These are phyloP conservation scores for Penicillium sp. DNA, from an alignment of 2,329 filamentous ascomycete species.

Conservation along the genomic window DNA sequence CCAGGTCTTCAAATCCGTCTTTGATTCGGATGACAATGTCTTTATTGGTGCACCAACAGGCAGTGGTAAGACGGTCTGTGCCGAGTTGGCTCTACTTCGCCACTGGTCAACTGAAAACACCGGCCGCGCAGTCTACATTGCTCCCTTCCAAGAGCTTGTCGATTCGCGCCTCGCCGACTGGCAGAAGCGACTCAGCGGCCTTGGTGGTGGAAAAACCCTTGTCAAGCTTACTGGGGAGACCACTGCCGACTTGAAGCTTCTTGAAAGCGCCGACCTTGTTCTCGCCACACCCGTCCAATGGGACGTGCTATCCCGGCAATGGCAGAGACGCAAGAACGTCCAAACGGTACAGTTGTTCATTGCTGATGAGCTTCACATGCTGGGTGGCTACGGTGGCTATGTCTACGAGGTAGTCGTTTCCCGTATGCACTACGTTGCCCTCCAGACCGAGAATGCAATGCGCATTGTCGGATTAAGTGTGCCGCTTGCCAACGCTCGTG, in stretches of 20 bases:
- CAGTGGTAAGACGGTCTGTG: slow-evolving; percentile 95
- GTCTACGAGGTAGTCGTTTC: slow-evolving; percentile 97
- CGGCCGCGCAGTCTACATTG: slow-evolving; percentile 87
- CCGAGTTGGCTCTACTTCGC: slow-evolving; percentile 86
- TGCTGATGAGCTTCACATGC: slow-evolving; percentile 90
- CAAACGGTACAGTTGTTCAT: slow-evolving; percentile 89
- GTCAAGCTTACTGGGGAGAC: slow-evolving; percentile 94
- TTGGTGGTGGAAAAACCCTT: slow-evolving; percentile 83
- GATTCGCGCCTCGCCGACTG: slow-evolving; percentile 81
- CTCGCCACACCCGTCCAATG: slow-evolving; percentile 91
- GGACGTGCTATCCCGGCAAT: slow-evolving; percentile 93
- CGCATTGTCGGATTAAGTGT: slow-evolving; percentile 89
- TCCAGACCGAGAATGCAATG: slow-evolving; percentile 80
- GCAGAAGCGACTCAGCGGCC: slow-evolving; percentile 70
- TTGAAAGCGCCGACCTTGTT: slow-evolving; percentile 85
- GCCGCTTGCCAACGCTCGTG: slow-evolving; percentile 86
- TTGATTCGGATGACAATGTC: slow-evolving; percentile 87
- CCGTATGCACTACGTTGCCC: slow-evolving; percentile 92
- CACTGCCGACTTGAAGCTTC: slow-evolving; percentile 81
- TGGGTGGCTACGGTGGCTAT: slow-evolving; percentile 83
- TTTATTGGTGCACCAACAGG: slow-evolving; percentile 91
- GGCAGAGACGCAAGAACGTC: slow-evolving; percentile 94
- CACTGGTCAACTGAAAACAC: slow-evolving; percentile 75
- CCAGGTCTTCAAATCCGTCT: slow-evolving; percentile 92
- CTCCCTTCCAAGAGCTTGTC: slow-evolving; percentile 90